phyloP scores from a whole-genome alignment of 805 yeast genomes.

The Candida yuanshanica region DNA sequence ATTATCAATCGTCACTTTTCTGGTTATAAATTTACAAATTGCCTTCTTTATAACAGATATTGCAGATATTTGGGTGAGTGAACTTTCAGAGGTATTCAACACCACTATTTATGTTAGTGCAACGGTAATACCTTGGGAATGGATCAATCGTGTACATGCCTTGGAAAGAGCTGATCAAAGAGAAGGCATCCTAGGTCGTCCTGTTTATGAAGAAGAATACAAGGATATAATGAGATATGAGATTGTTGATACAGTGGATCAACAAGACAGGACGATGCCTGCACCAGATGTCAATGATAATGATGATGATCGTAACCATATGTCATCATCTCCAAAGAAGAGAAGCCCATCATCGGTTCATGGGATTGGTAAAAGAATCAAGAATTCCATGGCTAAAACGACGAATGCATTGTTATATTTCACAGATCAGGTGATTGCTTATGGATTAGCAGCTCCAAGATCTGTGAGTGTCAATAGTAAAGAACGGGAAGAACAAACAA shows the following conservation, averaged over 20 bases:
- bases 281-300: conserved; percentile 2
- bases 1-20: conserved; percentile 48
- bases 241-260: conserved; percentile 16
- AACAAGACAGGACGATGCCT: conserved; percentile 3
- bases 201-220: conserved; percentile 64
- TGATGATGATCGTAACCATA: conserved; percentile 15
- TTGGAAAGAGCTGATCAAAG: conserved; percentile 56
- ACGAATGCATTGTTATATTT: conserved; percentile 36
- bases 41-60: conserved; percentile 75
- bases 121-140: conserved; percentile 79
- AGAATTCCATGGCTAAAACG: conserved; percentile 23
- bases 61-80: conserved; percentile 68
- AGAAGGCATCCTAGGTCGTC: conserved; percentile 70
- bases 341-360: conserved; percentile 1
- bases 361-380: conserved; percentile 10
- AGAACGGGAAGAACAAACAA: conserved; percentile 7
- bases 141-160: conserved; percentile 63
- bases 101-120: conserved; percentile 66
- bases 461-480: conserved; percentile 33
- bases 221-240: conserved; percentile 19
- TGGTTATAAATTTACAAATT: conserved; percentile 55
- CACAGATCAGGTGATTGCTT: conserved; percentile 50
- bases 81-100: conserved; percentile 66
- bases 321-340: conserved; percentile 6
- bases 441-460: conserved; percentile 53